Evolutionary conservation across 345 rosid genomes (phyloP).

Genomic region (Jatropha curcas): DNA sequence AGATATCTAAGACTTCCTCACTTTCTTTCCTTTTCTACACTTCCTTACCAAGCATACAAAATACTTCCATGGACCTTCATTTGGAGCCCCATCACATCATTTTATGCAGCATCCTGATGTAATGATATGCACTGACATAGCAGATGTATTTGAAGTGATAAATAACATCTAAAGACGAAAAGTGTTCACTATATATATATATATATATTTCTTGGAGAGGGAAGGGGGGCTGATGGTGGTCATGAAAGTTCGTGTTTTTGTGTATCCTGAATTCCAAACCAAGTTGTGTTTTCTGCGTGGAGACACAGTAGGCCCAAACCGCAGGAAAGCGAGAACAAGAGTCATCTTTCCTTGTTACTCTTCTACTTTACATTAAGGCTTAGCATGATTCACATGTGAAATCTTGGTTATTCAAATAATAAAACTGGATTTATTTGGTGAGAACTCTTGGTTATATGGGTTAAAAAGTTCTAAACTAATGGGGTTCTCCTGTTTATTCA

Average conservation of each 20-base stretch:
- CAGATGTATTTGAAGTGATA: not conserved
- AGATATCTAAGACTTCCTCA: not conserved
- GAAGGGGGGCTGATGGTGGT: no score
- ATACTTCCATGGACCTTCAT: not conserved
- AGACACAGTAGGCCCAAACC: not conserved
- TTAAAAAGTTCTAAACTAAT: not conserved
- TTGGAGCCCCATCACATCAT: not conserved
- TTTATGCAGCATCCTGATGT: not conserved
- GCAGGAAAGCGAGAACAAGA: not conserved
- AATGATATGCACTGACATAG: not conserved
- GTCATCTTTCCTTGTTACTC: not conserved
- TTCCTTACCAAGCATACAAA: not conserved
- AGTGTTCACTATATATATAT: no score
- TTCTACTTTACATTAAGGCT: not conserved
- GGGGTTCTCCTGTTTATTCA: not conserved
- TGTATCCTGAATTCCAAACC: not conserved
- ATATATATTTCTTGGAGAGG: not conserved
- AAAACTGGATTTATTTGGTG: not conserved
- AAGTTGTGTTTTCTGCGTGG: not conserved
- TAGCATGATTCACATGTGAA: not conserved
- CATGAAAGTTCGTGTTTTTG: not conserved
- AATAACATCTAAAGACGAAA: not conserved
- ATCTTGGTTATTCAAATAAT: not conserved
- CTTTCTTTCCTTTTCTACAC: not conserved
- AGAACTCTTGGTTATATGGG: not conserved